A percentile compares a stretch with the other conserved stretches of the same genome.
These are phyloP conservation scores for Linnemannia schmuckeri DNA, from an alignment of 192 early-diverging fungal genomes.

Conservation along the genomic window DNA sequence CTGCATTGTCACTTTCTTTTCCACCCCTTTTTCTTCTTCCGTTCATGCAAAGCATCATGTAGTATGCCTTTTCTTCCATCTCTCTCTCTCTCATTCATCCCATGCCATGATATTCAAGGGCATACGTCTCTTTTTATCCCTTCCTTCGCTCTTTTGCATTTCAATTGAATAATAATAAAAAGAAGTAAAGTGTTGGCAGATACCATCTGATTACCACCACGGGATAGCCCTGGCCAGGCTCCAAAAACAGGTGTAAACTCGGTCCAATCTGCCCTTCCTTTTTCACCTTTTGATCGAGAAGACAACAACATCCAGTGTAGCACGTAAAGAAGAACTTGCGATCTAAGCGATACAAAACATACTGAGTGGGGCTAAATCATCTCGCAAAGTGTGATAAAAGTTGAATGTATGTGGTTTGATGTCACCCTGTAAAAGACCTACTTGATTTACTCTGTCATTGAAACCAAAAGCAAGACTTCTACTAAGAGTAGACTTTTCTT, in stretches of 20 bases:
- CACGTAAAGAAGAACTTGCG: background rate
- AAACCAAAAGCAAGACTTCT: background rate
- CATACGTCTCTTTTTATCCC: background rate
- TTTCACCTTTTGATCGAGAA: background rate
- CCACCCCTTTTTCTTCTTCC: background rate
- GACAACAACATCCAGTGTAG: background rate
- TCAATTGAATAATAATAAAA: slow-evolving; percentile 3
- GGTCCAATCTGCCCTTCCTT: background rate
- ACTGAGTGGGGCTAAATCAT: background rate
- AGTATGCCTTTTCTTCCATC: background rate
- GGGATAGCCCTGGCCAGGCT: background rate
- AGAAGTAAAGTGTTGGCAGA: background rate
- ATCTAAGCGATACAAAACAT: background rate
- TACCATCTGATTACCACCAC: slow-evolving; percentile 4
- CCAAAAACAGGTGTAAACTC: slow-evolving; percentile 4
- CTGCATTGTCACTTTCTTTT: too few relatives aligned
- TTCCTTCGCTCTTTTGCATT: too few relatives aligned
- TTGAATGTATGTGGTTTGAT: background rate
- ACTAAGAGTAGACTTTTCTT: background rate
- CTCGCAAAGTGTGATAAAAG: background rate
- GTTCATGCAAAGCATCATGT: background rate
- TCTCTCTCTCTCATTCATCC: background rate
- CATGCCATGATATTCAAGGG: background rate
- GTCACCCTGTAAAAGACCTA: background rate
- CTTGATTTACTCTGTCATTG: background rate